These are phyloP conservation scores for Pestalotiopsis sp. DNA, from an alignment of 2,329 filamentous ascomycete genomes.

Conservation along the genomic window DNA sequence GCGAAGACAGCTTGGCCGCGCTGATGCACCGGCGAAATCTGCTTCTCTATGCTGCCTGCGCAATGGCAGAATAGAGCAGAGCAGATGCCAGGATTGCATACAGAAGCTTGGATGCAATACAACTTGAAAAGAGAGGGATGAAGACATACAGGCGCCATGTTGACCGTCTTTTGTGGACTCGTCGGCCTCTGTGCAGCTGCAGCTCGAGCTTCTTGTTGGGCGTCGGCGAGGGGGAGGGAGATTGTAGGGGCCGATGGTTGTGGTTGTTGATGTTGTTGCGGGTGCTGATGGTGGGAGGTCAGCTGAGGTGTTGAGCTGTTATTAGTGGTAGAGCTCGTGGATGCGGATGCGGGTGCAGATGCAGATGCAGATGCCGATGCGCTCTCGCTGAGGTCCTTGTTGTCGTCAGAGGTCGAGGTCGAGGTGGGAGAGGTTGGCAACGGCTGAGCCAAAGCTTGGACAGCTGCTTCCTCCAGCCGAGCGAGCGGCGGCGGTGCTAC, in stretches of 20 bases:
- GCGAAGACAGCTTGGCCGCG: background rate
- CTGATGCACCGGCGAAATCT: background rate
- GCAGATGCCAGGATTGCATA: background rate
- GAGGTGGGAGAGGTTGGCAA: constrained; percentile 22
- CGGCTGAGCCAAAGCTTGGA: constrained; percentile 27
- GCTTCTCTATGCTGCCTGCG: background rate
- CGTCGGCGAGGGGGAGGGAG: constrained; percentile 16
- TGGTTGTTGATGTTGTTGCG: constrained; percentile 31
- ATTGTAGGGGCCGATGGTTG: constrained; percentile 29
- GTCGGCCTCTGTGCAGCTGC: constrained; percentile 15
- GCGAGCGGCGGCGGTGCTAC: constrained; percentile 1
- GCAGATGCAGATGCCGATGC: constrained; percentile 28
- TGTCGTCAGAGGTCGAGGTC: background rate
- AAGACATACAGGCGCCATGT: constrained; percentile 59
- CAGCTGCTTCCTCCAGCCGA: constrained; percentile 3
- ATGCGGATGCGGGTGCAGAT: constrained; percentile 25
- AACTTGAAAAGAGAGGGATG: background rate
- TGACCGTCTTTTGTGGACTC: constrained; percentile 37
- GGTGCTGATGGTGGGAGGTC: background rate
- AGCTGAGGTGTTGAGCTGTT: constrained; percentile 15
- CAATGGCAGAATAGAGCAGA: background rate
- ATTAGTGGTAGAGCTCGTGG: constrained; percentile 23
- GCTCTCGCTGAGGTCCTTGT: constrained; percentile 12
- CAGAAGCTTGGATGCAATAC: constrained; percentile 19
- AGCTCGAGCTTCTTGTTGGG: constrained; percentile 22